phyloP scores from a whole-genome alignment of 805 yeast genomes.

The Grigorovia humatica region DNA sequence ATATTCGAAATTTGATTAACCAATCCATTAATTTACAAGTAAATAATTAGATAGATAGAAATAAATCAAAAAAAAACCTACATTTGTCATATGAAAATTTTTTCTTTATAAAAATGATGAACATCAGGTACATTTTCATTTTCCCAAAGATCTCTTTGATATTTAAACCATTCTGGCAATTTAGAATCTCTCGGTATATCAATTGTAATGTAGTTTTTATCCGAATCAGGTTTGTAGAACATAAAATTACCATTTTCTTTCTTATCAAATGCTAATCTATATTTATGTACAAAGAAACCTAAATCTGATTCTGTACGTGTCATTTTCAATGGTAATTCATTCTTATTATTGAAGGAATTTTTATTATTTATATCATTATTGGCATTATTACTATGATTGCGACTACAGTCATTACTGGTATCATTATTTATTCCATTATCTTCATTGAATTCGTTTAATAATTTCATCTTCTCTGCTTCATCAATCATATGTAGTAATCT shows the following conservation, averaged over 20 bases:
- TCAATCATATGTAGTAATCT: constrained; percentile 18
- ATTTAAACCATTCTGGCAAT: constrained; percentile 68
- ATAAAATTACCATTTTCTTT: constrained; percentile 24
- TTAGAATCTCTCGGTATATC: constrained; percentile 50
- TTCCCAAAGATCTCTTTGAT: constrained; percentile 61
- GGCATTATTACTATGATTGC: not conserved
- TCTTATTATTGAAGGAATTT: not conserved
- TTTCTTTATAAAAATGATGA: constrained; percentile 28
- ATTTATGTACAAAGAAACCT: constrained; percentile 27
- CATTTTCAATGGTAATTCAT: not conserved
- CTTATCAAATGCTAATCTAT: constrained; percentile 25
- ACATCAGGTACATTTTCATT: constrained; percentile 28
- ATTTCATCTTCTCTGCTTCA: constrained; percentile 12
- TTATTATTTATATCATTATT: not conserved
- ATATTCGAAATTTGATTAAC: not conserved
- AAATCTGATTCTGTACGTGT: constrained; percentile 15
- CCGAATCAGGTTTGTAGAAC: constrained; percentile 29
- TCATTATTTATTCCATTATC: not conserved
- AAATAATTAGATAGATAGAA: not conserved
- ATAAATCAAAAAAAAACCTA: not conserved
- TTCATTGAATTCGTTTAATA: not conserved
- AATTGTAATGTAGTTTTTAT: constrained; percentile 28
- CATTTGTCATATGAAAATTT: constrained; percentile 15
- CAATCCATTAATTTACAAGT: not conserved
- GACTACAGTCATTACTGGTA: not conserved